Conservation (phyloP, 208 protist genomes). For the Acanthamoeba triangularis region DNA sequence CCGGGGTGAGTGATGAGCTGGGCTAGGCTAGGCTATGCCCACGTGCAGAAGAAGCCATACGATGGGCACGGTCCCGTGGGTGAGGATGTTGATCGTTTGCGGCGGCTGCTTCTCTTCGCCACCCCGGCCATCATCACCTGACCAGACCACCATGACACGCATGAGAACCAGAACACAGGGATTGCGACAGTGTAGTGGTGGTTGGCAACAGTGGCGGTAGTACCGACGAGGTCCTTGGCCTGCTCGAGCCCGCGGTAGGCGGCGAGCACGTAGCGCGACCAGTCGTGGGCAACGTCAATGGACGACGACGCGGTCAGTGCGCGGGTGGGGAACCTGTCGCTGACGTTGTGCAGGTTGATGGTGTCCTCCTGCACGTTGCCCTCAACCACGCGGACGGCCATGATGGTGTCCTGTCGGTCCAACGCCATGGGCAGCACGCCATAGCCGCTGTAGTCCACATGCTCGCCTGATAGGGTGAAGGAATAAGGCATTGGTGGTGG, state of each 20-base stretch:
- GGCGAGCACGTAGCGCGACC: conserved; percentile 64
- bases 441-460: conserved; percentile 87
- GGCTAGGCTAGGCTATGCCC: neutral
- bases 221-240: conserved; percentile 31
- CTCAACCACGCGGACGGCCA: conserved; percentile 29
- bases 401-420: conserved; percentile 72
- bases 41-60: neutral
- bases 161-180: neutral
- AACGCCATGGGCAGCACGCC: conserved; percentile 81
- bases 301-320: conserved; percentile 37
- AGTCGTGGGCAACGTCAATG: conserved; percentile 67
- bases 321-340: conserved; percentile 17
- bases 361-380: neutral
- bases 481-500: neutral
- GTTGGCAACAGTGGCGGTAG: neutral
- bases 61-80: conserved; percentile 66
- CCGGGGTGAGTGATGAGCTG: neutral
- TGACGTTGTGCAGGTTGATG: conserved; percentile 58
- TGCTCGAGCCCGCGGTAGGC: conserved; percentile 45
- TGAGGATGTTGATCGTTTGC: conserved; percentile 62
- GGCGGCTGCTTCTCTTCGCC: neutral
- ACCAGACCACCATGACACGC: neutral
- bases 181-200: neutral
- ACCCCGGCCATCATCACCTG: neutral
- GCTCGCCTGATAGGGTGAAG: conserved; percentile 73